Evolutionary conservation across 495 filamentous ascomycete genomes (phyloP).

Genomic region (Lophium mytilinum): DNA sequence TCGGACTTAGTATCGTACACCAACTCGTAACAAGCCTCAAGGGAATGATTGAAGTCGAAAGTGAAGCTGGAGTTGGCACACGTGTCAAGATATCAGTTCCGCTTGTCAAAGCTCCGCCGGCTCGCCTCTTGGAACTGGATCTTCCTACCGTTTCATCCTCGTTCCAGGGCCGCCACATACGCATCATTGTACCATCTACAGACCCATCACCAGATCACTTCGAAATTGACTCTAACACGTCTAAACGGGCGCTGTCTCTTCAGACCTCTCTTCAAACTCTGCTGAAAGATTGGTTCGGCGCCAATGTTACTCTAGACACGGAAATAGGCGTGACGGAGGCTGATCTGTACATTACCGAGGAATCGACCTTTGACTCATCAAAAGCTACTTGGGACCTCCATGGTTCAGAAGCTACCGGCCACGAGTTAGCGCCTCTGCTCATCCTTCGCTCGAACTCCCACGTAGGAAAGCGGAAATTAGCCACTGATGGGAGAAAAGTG

Average conservation of each 20-base stretch:
- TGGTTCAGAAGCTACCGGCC: neutral
- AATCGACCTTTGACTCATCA: neutral
- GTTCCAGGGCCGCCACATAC: too few relatives aligned
- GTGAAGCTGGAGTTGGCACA: neutral
- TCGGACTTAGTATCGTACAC: neutral
- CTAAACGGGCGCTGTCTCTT: too few relatives aligned
- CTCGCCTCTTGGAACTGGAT: too few relatives aligned
- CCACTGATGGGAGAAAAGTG: neutral
- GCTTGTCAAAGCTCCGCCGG: neutral
- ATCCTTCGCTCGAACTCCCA: neutral
- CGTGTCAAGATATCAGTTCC: neutral
- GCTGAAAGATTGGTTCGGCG: neutral
- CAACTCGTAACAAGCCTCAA: neutral
- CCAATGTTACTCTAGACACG: neutral
- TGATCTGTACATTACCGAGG: neutral
- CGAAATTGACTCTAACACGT: too few relatives aligned
- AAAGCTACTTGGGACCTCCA: too few relatives aligned
- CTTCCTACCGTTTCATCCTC: too few relatives aligned
- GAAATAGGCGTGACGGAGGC: neutral
- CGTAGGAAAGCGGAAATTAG: neutral
- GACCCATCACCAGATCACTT: too few relatives aligned
- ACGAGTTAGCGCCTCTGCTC: neutral
- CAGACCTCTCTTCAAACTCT: neutral
- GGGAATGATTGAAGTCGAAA: neutral
- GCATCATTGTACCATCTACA: too few relatives aligned